phyloP scores from a whole-genome alignment of 1,139 yeast genomes.

The Magnusiomyces sp. region DNA sequence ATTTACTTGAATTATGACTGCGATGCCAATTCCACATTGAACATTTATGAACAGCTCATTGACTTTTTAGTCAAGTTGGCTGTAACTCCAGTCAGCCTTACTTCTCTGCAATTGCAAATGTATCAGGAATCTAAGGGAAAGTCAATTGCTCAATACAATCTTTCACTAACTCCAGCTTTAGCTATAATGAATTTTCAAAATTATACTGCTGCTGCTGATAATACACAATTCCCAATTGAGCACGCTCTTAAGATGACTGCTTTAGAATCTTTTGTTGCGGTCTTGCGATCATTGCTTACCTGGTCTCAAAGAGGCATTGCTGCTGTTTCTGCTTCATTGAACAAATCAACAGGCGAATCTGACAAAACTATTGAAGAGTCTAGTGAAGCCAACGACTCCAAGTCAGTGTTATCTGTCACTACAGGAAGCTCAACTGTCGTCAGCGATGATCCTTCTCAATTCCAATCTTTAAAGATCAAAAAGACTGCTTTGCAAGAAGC shows the following conservation, averaged over 20 bases:
- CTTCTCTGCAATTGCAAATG: conserved; percentile 58
- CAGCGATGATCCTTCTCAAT: conserved; percentile 70
- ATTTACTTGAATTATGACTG: conserved; percentile 93
- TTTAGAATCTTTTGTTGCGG: conserved; percentile 71
- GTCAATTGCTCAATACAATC: conserved; percentile 66
- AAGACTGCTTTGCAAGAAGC: conserved; percentile 74
- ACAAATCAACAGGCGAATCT: conserved; percentile 8
- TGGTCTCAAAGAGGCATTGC: conserved; percentile 80
- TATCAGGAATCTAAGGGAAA: conserved; percentile 54
- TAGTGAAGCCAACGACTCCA: conserved; percentile 2
- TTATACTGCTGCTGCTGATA: conserved; percentile 43
- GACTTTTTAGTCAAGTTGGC: conserved; percentile 72
- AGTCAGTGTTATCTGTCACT: conserved; percentile 13
- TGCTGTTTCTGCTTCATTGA: conserved; percentile 17
- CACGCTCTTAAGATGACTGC: conserved; percentile 80
- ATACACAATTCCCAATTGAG: conserved; percentile 36
- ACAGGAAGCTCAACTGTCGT: conserved; percentile 14
- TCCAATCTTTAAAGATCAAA: conserved; percentile 74
- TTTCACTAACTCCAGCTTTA: conserved; percentile 63
- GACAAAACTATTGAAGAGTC: conserved; percentile 14
- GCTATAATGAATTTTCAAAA: conserved; percentile 54
- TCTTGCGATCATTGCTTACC: conserved; percentile 67
- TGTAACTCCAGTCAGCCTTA: conserved; percentile 60
- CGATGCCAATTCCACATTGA: conserved; percentile 65
- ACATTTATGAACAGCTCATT: conserved; percentile 73